phyloP scores from a whole-genome alignment of 495 filamentous ascomycete genomes.

The Xylaria cubensis region DNA sequence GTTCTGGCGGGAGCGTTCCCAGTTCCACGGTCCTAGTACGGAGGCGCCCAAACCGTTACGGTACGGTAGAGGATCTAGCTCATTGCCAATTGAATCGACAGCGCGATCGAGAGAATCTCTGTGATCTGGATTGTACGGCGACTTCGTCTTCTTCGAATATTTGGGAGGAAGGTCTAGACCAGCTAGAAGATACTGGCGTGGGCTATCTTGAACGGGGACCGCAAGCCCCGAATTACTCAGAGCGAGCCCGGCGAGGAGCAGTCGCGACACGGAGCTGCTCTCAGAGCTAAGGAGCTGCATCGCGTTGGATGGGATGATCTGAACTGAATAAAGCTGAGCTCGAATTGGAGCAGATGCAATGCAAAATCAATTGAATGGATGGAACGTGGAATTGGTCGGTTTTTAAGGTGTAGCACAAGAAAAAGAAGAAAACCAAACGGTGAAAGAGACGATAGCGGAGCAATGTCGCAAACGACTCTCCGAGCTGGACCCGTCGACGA shows the following conservation, averaged over 20 bases:
- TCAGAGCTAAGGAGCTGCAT: conserved; percentile 41
- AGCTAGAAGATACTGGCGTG: conserved; percentile 56
- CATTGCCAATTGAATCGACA: conserved; percentile 63
- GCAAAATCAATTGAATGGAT: conserved; percentile 16
- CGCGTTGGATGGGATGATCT: neutral
- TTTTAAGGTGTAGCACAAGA: neutral
- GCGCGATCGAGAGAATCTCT: conserved; percentile 53
- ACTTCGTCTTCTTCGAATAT: conserved; percentile 41
- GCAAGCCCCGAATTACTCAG: conserved; percentile 43
- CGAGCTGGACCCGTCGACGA: neutral
- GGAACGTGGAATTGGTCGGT: neutral
- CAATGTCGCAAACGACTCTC: conserved; percentile 20
- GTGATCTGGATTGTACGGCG: conserved; percentile 54
- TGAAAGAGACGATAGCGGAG: conserved; percentile 14
- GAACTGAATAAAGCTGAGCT: conserved; percentile 7
- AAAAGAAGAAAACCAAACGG: neutral
- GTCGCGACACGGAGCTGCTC: conserved; percentile 29
- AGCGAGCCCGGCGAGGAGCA: conserved; percentile 42
- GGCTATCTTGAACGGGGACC: conserved; percentile 57
- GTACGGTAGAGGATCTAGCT: conserved; percentile 67
- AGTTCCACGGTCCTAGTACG: conserved; percentile 70
- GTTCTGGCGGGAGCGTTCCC: conserved; percentile 65
- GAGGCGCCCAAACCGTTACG: conserved; percentile 68
- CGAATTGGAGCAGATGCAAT: neutral
- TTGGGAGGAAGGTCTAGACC: conserved; percentile 52